These are phyloP conservation scores for Xerocomus nothofagi DNA, from an alignment of 1,284 basidiomycete species.

Conservation along the genomic window DNA sequence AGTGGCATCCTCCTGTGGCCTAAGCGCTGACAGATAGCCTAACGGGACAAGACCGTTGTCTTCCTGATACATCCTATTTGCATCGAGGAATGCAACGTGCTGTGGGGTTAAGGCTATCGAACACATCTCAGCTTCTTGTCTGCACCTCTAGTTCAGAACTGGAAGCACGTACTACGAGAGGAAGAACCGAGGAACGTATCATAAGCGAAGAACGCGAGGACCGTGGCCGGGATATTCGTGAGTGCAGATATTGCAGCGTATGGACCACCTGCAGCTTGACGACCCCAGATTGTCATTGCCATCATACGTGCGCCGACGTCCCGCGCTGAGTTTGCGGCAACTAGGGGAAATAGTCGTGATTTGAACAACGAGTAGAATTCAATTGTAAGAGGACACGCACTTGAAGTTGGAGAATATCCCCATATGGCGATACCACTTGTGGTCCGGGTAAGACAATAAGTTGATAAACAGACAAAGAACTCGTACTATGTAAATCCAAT, in stretches of 20 bases:
- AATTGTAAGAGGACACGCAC: constrained; percentile 30
- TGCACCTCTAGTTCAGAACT: background rate
- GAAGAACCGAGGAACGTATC: constrained; percentile 47
- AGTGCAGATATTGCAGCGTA: constrained; percentile 64
- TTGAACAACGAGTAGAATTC: background rate
- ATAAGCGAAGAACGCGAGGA: constrained; percentile 52
- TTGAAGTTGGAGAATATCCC: constrained; percentile 52
- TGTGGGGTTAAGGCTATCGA: constrained; percentile 21
- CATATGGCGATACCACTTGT: constrained; percentile 53
- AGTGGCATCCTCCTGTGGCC: background rate
- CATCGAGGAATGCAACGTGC: constrained; percentile 20
- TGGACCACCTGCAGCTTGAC: constrained; percentile 49
- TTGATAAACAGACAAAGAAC: background rate
- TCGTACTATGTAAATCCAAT: constrained; percentile 52
- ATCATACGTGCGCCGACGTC: constrained; percentile 62
- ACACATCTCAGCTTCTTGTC: constrained; percentile 6
- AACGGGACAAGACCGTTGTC: constrained; percentile 20
- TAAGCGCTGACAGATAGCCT: constrained; percentile 18
- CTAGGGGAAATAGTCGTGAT: constrained; percentile 27
- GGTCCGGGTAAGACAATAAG: constrained; percentile 7
- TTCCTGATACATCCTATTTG: constrained; percentile 21
- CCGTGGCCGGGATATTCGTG: constrained; percentile 61
- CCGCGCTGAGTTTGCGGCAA: constrained; percentile 64
- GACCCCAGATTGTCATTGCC: constrained; percentile 58
- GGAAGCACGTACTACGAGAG: constrained; percentile 21